Percentiles rank a stretch among this genome's conserved stretches.
phyloP scores from a whole-genome alignment of 805 yeast species.

The Lachancea sp. region DNA sequence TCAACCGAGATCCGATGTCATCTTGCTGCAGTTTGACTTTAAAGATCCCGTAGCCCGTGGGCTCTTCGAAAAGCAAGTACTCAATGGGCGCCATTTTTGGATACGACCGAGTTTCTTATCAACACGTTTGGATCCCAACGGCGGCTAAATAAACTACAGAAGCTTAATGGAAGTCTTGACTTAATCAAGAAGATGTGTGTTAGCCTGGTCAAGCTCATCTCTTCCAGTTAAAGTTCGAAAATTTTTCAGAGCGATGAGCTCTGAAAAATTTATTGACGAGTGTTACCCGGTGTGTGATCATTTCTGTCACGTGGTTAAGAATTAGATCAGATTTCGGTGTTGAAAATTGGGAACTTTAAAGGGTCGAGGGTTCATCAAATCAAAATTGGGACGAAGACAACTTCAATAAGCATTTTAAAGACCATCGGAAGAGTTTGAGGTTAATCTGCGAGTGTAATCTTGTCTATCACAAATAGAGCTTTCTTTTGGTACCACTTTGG shows the following conservation, averaged over 20 bases:
- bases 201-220: conserved; percentile 3
- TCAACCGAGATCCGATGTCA: conserved; percentile 82
- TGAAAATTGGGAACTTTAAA: not conserved
- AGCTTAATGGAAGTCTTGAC: too few species aligned
- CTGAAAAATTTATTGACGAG: conserved; percentile 5
- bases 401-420: too few species aligned
- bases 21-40: conserved; percentile 92
- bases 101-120: not conserved
- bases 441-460: too few species aligned
- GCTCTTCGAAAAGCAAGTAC: conserved; percentile 93
- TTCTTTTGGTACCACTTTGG: not conserved
- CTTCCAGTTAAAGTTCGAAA: conserved; percentile 5
- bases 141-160: not conserved
- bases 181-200: not conserved
- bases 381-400: too few species aligned
- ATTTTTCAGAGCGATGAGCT: conserved; percentile 10
- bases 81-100: conserved; percentile 64
- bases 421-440: too few species aligned
- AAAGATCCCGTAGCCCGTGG: conserved; percentile 96
- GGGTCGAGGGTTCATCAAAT: not conserved
- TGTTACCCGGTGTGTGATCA: not conserved
- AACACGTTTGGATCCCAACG: not conserved
- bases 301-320: too few species aligned
- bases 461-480: not conserved
- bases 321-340: not conserved